Evolutionary conservation across 192 early-diverging fungal genomes (phyloP).

Genomic region (Dispira simplex): DNA sequence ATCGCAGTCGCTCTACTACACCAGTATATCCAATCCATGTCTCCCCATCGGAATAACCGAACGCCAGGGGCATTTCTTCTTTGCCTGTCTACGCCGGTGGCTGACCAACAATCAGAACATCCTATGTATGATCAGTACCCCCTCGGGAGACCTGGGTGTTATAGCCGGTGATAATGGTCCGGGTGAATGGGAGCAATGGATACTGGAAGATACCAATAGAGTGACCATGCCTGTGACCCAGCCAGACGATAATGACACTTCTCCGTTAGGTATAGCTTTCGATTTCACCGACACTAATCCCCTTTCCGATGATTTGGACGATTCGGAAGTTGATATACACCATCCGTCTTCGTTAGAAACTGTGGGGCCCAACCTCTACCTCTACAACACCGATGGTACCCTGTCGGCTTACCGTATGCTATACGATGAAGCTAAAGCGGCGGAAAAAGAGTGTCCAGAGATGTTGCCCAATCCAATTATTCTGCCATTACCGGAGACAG

Average conservation of each 20-base stretch:
- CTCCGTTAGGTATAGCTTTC: constrained; percentile 1
- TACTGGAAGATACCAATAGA: background rate
- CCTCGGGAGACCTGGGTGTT: background rate
- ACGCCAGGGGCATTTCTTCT: constrained; percentile 7
- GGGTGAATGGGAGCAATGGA: background rate
- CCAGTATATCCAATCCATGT: background rate
- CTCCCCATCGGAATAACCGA: background rate
- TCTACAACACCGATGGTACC: constrained; percentile 11
- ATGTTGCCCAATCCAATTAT: background rate
- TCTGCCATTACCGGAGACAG: background rate
- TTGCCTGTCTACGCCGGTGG: background rate
- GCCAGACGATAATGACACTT: constrained; percentile 1
- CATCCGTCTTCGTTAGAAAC: background rate
- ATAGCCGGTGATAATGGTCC: background rate
- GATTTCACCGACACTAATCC: background rate
- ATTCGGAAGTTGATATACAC: background rate
- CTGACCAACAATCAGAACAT: background rate
- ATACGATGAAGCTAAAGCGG: background rate
- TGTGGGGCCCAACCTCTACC: background rate
- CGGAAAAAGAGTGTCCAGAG: background rate
- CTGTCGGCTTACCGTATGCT: constrained; percentile 1
- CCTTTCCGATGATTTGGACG: background rate
- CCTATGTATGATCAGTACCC: background rate
- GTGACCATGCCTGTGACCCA: background rate
- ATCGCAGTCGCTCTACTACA: background rate